Conservation (phyloP, 306 rosid species). For the Vigna hirtella region DNA sequence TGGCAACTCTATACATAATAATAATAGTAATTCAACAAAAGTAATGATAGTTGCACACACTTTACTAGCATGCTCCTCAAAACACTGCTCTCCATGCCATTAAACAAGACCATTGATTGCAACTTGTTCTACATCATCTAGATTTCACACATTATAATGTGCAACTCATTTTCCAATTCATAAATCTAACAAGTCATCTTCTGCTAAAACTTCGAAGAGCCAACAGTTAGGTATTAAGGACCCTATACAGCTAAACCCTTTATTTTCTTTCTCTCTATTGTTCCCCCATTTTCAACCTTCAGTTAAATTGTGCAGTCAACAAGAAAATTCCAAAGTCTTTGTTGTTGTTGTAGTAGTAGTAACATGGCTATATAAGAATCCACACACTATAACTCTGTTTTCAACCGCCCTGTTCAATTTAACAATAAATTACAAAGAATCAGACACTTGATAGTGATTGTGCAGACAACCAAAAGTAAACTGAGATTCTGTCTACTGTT, state of each 20-base stretch:
- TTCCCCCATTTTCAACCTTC: constrained; percentile 42
- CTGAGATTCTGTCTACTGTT: constrained; percentile 28
- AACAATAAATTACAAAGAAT: constrained; percentile 40
- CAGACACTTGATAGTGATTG: background rate
- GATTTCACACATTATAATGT: constrained; percentile 47
- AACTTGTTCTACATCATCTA: constrained; percentile 46
- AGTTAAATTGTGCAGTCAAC: constrained; percentile 63
- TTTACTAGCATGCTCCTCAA: constrained; percentile 45
- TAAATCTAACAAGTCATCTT: constrained; percentile 70
- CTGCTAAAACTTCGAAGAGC: constrained; percentile 89
- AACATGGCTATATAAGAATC: constrained; percentile 39
- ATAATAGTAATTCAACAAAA: constrained; percentile 35
- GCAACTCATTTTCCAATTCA: constrained; percentile 51
- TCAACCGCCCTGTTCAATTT: constrained; percentile 74
- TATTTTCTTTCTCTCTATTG: constrained; percentile 28
- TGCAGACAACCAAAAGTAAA: constrained; percentile 7
- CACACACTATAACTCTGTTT: constrained; percentile 61
- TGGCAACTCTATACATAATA: constrained; percentile 47
- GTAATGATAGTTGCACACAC: constrained; percentile 47
- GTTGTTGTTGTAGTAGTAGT: constrained; percentile 23
- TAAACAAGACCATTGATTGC: constrained; percentile 27
- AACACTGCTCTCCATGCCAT: constrained; percentile 39
- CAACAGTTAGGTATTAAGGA: constrained; percentile 69
- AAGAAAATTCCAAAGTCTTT: constrained; percentile 49
- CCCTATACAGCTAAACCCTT: constrained; percentile 73